phyloP scores from a whole-genome alignment of 75 land plant species.

The Pinus tabuliformis region DNA sequence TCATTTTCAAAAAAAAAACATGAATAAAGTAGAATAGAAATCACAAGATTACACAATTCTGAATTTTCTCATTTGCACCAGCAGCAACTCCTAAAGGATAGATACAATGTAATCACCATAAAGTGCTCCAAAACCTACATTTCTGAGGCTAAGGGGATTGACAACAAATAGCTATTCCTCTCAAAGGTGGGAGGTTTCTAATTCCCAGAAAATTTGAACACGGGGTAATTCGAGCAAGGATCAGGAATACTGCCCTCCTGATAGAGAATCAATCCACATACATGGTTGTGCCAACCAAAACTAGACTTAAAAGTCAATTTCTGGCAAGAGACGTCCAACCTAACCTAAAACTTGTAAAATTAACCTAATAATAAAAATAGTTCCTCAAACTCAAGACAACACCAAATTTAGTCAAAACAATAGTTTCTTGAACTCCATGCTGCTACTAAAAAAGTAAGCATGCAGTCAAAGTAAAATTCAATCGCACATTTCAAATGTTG shows the following conservation, averaged over 20 bases:
- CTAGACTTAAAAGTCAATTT: not conserved
- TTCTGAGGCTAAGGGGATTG: not conserved
- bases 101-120: not conserved
- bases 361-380: not conserved
- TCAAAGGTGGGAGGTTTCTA: not conserved
- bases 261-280: not conserved
- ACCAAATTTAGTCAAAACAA: too few species aligned
- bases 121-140: not conserved
- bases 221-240: not conserved
- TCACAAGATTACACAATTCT: too few species aligned
- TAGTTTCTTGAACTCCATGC: too few species aligned
- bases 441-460: too few species aligned
- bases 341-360: not conserved
- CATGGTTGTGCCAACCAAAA: not conserved
- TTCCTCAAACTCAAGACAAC: too few species aligned
- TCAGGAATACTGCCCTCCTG: not conserved
- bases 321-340: not conserved
- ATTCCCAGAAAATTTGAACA: not conserved
- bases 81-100: not conserved
- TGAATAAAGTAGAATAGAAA: too few species aligned
- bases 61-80: too few species aligned
- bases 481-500: too few species aligned
- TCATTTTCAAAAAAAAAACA: too few species aligned
- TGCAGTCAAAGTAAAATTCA: too few species aligned
- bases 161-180: not conserved